Conservation (phyloP, 352 stramenopile genomes). For the Pythium myriotylum region DNA sequence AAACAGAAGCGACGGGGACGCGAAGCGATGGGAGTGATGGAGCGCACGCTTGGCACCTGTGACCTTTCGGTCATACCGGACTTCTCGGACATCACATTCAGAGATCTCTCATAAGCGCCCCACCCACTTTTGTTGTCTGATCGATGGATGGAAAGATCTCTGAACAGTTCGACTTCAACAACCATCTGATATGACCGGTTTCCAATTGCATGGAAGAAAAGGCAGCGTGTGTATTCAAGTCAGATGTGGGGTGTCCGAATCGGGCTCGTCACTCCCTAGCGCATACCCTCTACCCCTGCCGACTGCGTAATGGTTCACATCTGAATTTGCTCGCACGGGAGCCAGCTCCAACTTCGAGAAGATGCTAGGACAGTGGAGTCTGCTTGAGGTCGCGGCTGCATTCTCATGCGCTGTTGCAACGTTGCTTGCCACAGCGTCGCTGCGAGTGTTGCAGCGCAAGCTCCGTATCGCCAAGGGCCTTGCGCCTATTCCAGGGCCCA, state of each 20-base stretch:
- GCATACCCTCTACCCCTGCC: too few species aligned
- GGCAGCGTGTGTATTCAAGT: neutral
- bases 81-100: too few species aligned
- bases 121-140: neutral
- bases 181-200: neutral
- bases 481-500: slow-evolving; percentile 41
- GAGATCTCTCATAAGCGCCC: too few species aligned
- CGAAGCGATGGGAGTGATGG: slow-evolving; percentile 35
- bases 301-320: too few species aligned
- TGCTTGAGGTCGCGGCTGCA: slow-evolving; percentile 12
- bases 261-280: too few species aligned
- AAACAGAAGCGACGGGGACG: slow-evolving; percentile 4
- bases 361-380: neutral
- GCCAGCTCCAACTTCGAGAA: neutral
- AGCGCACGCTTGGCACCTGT: slow-evolving; percentile 33
- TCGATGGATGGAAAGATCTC: neutral
- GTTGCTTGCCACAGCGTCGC: slow-evolving; percentile 7
- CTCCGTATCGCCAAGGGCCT: slow-evolving; percentile 53
- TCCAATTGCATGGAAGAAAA: neutral
- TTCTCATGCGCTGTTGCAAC: slow-evolving; percentile 11
- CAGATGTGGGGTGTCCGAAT: too few species aligned
- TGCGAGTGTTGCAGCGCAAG: slow-evolving; percentile 41
- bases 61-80: neutral
- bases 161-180: neutral
- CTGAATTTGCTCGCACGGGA: neutral